Evolutionary conservation across 2,329 filamentous ascomycete species (phyloP), one percentile per base, ranked within the genome.

Genomic region (Diplodia sapinea): DNA sequence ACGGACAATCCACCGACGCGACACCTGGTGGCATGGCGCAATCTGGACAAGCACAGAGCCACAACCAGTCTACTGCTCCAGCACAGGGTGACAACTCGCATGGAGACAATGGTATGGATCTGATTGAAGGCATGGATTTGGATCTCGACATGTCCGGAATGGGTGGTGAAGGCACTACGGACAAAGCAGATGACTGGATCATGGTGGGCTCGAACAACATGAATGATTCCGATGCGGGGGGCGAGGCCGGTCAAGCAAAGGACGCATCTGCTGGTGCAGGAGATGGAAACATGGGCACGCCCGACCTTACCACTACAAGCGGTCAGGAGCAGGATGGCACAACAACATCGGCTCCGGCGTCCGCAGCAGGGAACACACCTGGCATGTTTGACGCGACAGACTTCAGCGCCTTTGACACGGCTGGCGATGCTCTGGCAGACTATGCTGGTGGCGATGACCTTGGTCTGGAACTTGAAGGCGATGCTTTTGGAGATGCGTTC

Each of bases 91-190:
- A 76, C 20, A 68, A 68, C n/a, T 50, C 66, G 47, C 71, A 71
- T 63, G 72, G 70, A 11, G 74, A 71, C 12, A 72, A 76, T 40
- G 77, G 79, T 26, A 75, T 79, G 6, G 73, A 64, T 13, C 64
- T 68, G 26, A 68, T 66, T 36, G 68, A 67, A 49, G 52, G 54
- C 54, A 69, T 80, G 49, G 77, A 79, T 55, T 78, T 82, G 50
- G 82, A 83, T 69, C 77, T 87, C 68, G 84, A 85, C 69, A 85
- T 92, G 87, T 84, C 85, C 17, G 86, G 86, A 67, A 84, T 86
- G 31, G 79, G 83, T 17, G 79, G 74, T 33, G 76, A 76, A 2
- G 76, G 76, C 59, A 55, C 63, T 11, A 73, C 70, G 13, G 76
- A 79, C 54, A 65, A 65, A 54, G 31, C 57, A 15, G 59, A 69